Evolutionary conservation across 441 rosid species (phyloP).

Genomic region (Aleurites moluccanus): DNA sequence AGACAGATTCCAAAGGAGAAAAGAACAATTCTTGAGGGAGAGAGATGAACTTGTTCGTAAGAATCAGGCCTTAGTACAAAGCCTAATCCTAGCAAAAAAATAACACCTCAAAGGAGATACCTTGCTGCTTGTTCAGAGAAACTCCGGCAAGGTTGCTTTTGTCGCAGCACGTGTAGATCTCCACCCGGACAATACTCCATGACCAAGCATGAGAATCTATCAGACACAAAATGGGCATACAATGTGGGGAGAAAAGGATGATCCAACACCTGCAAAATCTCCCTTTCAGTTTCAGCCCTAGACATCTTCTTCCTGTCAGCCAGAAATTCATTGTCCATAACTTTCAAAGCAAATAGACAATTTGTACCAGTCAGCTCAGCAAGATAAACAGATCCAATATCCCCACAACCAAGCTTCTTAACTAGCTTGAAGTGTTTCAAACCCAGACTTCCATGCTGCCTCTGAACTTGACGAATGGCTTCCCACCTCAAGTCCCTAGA

Average conservation of each 20-base stretch:
- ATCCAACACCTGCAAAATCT: conserved; percentile 77
- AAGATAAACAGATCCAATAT: conserved; percentile 73
- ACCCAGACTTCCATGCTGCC: conserved; percentile 57
- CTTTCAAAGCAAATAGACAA: conserved; percentile 73
- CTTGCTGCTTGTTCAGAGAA: conserved; percentile 79
- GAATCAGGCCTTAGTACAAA: neutral
- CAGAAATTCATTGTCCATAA: conserved; percentile 76
- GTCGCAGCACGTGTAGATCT: conserved; percentile 77
- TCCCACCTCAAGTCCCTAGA: conserved; percentile 78
- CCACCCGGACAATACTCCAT: conserved; percentile 90
- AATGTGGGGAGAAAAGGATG: conserved; percentile 87
- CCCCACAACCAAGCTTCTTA: conserved; percentile 80
- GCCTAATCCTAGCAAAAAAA: neutral
- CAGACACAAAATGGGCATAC: conserved; percentile 63
- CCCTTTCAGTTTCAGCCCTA: conserved; percentile 78
- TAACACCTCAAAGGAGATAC: conserved; percentile 27
- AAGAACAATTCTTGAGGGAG: neutral
- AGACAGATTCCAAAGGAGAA: neutral
- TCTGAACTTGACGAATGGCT: conserved; percentile 55
- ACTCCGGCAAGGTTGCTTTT: conserved; percentile 61
- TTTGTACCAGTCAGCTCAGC: conserved; percentile 62
- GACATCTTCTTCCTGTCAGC: conserved; percentile 62
- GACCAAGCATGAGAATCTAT: conserved; percentile 69
- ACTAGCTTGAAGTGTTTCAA: conserved; percentile 66
- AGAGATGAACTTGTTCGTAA: neutral